Base-by-base conservation (phyloP, 176 grass and related monocot species). In the Aegilops umbellulata region DNA sequence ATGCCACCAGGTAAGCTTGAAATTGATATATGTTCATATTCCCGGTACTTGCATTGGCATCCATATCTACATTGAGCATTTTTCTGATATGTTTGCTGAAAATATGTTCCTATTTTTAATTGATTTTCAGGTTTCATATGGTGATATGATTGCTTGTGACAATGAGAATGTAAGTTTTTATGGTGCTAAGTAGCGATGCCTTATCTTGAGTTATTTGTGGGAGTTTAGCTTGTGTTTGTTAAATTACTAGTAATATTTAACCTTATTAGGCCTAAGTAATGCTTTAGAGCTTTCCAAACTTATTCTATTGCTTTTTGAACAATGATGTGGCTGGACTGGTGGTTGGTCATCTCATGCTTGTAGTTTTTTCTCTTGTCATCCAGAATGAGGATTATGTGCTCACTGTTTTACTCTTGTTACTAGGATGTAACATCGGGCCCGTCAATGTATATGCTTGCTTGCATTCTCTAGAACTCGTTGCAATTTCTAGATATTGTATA, bases 131-230 rank as follows among this genome's bases (percentile, higher is more conserved):
- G 72, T 98, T 73, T 98, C 97, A 36, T 98, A 94, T 90, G 96
- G 96, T 66, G 96, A 98, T 82, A 98, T 95, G 96, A 95, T 98
- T 78, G 96, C 96, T 20, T 98, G 96, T 74, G 96, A 98, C 79
- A 98, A 95, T 88, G 96, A 98, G 24, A 98, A 88, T 85, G 96
- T 98, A 95, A 95, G 96, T 92, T 42, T 55, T 78, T 63, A 61
- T 51, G 36, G 49, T 87, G 16, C 69, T 86, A 81, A 72, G 34
- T 68, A 83, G 61, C 73, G 27, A n/a, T 67, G 19, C 46, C 6
- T 86, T 23, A 2, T 60, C 39, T 47, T 70, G 31, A 58, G 68
- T 63, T 84, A 22, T 72, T 78, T 79, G n/a, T 1, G 13, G 20
- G 23, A 58, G 34, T 83, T 86, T 65, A 35, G n/a, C 24, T 41